Base-by-base conservation (phyloP, 169 alveolate genomes). In the Theileria sp. region DNA sequence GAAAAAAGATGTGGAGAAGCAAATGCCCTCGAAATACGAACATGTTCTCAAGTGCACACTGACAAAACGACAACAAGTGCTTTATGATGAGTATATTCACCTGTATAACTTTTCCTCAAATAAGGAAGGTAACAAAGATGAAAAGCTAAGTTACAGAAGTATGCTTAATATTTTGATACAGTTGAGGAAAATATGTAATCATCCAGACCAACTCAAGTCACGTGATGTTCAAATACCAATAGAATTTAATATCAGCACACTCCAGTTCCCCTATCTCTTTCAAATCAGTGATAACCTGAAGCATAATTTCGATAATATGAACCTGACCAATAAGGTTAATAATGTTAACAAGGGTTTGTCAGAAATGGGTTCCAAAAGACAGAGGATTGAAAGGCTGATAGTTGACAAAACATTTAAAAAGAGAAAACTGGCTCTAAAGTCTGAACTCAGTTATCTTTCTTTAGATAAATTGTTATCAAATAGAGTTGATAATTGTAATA, bases 1-100 rank as follows among this genome's bases (percentile, higher is more conserved):
- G 87, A 98, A 98, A 87, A 96, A 95, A 79, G 99, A 98, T 77
- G 99, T 98, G 26, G 99, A 98, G 90, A 96, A 97, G 85, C 98
- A 97, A 92, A 94, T 98, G 94, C 99, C 99, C 15, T 94, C 96
- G 68, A 98, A 98, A 88, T 92, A 92, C 67, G 99, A 98, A 68
- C 98, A 96, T 80, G 96, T 97, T 6, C 94, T 98, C 9, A 93
- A 95, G 86, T 96, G 99, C 73, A 92, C 92, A 50, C 83, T 98
- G 70, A 92, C 98, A 26, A 80, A 95, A 93, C 73, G 96, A 80
- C 97, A 97, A 90, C 92, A 96, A 86, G 94, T 94, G 71, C 93
- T 98, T 13, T 98, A 98, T 88, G 99, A 98, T 86, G 99, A 98
- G 86, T 98, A 97, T 86, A 95, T 98, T 54, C 83, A 92, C 50